Evolutionary conservation across 2,329 filamentous ascomycete species (phyloP), one percentile per base, ranked within the genome.

Genomic region (Pseudogymnoascus sp.): DNA sequence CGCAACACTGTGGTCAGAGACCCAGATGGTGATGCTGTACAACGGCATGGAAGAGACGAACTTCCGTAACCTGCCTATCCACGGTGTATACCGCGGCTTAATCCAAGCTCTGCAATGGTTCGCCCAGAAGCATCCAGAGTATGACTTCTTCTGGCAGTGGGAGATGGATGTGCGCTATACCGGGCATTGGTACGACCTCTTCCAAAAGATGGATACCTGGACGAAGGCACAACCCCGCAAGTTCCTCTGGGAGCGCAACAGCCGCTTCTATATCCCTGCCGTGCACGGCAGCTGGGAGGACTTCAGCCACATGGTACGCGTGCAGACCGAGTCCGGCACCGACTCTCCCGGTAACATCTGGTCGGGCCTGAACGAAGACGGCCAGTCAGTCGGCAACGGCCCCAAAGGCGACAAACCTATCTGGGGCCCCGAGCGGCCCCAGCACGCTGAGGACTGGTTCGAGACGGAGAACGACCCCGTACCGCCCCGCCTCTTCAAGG

Each of bases 61-160:
- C 74, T 77, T 78, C 45, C 80, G 82, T 14, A 84, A 84, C 0
- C 81, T 95, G 62, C 89, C 90, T 1, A 86, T 96, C 0, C 92
- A 97, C 73, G 92, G 92, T 16, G 91, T 95, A 7, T 97, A 97
- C 76, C 89, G 94, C 60, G 92, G 91, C 62, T 84, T 94, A 8
- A 91, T 92, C 69, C 96, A 97, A 91, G 91, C 92, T 0, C 87
- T 97, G 78, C 92, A 97, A 71, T 90, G 93, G 74, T 97, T 97
- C 73, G 90, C 92, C 5, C 86, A 92, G 71, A 83, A 85, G 69
- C 92, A 96, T 74, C 89, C 90, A 1, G 92, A 96, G 73, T 96
- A 92, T 71, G 91, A 95, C 58, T 90, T 86, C 76, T 91, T 92
- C 75, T 96, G 92, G 92, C 90, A 96, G 67, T 95, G 92, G 90